Evolutionary conservation across 106 monocot species (phyloP).

Genomic region (Xerophyta viscosa): DNA sequence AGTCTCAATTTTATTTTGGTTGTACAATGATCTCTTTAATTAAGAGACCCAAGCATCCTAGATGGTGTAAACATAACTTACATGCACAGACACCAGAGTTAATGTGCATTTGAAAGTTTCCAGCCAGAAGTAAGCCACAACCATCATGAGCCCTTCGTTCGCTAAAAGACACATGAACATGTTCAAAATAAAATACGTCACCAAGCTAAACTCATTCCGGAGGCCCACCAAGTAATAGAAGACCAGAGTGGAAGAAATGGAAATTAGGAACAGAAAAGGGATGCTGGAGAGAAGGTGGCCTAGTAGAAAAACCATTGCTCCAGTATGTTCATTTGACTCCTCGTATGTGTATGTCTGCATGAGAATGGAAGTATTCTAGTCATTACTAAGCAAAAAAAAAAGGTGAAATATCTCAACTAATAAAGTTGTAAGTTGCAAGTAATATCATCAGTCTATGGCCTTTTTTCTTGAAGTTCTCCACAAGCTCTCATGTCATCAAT

Average conservation of each 20-base stretch:
- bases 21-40: too few relatives aligned
- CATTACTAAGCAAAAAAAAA: too few relatives aligned
- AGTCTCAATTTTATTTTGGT: too few relatives aligned
- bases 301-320: slow-evolving; percentile 53
- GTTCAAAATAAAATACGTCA: slow-evolving; percentile 90
- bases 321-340: slow-evolving; percentile 69
- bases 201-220: slow-evolving; percentile 73
- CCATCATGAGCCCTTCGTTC: slow-evolving; percentile 84
- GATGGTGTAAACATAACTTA: slow-evolving; percentile 31
- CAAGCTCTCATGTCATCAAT: too few relatives aligned
- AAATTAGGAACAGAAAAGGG: slow-evolving; percentile 82
- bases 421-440: too few relatives aligned
- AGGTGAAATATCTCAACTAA: too few relatives aligned
- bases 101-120: slow-evolving; percentile 54
- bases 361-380: too few relatives aligned
- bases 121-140: slow-evolving; percentile 60
- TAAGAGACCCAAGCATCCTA: too few relatives aligned
- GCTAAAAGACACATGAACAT: slow-evolving; percentile 81
- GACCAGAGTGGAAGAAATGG: slow-evolving; percentile 60
- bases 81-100: slow-evolving; percentile 57
- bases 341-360: slow-evolving; percentile 71
- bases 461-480: too few relatives aligned
- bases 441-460: too few relatives aligned
- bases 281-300: slow-evolving; percentile 76
- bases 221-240: slow-evolving; percentile 89